Conservation (phyloP, 495 filamentous ascomycete genomes). For the Cairneyella variabilis region DNA sequence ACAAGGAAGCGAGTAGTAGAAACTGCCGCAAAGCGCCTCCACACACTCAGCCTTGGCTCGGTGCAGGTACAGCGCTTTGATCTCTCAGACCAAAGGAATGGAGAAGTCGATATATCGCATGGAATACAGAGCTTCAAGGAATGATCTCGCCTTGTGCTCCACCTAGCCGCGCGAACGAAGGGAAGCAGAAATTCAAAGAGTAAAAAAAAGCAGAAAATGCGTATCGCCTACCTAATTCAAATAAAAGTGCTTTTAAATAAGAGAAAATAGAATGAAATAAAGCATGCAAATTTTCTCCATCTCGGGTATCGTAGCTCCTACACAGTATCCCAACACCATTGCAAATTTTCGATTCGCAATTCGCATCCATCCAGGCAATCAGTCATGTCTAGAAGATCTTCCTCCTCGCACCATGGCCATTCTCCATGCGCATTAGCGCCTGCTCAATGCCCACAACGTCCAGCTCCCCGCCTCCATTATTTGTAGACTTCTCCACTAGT, state of each 20-base stretch:
- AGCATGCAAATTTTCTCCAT: not conserved
- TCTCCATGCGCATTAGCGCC: conserved; percentile 28
- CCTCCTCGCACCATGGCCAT: conserved; percentile 11
- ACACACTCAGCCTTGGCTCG: too few species aligned
- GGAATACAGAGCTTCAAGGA: conserved; percentile 65
- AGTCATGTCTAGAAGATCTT: conserved; percentile 18
- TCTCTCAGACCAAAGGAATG: too few species aligned
- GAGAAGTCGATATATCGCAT: conserved; percentile 49
- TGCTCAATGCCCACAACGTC: conserved; percentile 54
- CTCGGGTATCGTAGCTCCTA: conserved; percentile 18
- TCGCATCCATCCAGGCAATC: too few species aligned
- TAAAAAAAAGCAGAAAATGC: too few species aligned
- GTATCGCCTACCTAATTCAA: too few species aligned
- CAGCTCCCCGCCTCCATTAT: conserved; percentile 41
- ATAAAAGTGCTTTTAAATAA: too few species aligned
- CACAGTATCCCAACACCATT: too few species aligned
- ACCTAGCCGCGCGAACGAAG: conserved; percentile 46
- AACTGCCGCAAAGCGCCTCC: too few species aligned
- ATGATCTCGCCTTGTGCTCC: conserved; percentile 61
- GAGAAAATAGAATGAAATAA: not conserved
- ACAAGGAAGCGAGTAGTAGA: too few species aligned
- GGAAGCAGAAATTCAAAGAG: not conserved
- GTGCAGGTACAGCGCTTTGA: too few species aligned
- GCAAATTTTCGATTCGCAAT: too few species aligned
- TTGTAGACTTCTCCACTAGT: conserved; percentile 40